Percentiles rank a stretch among this genome's conserved stretches.
Conservation (phyloP, 23 red algal species). For the Chondrus crispus region DNA sequence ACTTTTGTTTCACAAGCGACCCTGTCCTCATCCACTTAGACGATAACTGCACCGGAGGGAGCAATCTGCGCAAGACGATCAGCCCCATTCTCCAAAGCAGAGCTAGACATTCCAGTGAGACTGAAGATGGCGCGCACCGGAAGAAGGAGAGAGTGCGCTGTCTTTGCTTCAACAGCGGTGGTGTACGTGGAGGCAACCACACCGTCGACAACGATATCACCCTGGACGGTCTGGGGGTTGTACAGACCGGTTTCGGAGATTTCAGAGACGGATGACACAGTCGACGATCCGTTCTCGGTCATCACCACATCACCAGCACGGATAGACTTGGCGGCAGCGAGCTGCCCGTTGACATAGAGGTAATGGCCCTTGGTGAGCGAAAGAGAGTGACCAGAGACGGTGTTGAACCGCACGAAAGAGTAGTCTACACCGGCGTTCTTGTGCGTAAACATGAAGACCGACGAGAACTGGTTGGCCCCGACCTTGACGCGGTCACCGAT, state of each 20-base stretch:
- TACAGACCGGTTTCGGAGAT: constrained; percentile 50
- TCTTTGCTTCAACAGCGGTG: constrained; percentile 9
- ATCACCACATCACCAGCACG: constrained; percentile 11
- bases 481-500: constrained; percentile 69
- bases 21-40: background rate
- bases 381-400: constrained; percentile 13
- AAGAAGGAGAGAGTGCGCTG: constrained; percentile 42
- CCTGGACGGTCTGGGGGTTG: constrained; percentile 76
- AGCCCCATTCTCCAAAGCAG: constrained; percentile 55
- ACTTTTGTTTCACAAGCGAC: too few species aligned
- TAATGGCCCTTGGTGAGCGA: constrained; percentile 56
- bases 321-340: constrained; percentile 29
- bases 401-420: constrained; percentile 27
- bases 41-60: constrained; percentile 24
- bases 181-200: constrained; percentile 62
- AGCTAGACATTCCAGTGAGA: constrained; percentile 8
- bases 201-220: constrained; percentile 70
- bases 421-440: background rate
- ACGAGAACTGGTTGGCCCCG: constrained; percentile 19
- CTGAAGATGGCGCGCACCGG: constrained; percentile 34
- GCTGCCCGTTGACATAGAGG: constrained; percentile 45
- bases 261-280: background rate
- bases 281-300: background rate
- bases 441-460: constrained; percentile 74
- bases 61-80: constrained; percentile 26